Conservation (phyloP, 768 basidiomycete genomes). For the Suillus subluteus region DNA sequence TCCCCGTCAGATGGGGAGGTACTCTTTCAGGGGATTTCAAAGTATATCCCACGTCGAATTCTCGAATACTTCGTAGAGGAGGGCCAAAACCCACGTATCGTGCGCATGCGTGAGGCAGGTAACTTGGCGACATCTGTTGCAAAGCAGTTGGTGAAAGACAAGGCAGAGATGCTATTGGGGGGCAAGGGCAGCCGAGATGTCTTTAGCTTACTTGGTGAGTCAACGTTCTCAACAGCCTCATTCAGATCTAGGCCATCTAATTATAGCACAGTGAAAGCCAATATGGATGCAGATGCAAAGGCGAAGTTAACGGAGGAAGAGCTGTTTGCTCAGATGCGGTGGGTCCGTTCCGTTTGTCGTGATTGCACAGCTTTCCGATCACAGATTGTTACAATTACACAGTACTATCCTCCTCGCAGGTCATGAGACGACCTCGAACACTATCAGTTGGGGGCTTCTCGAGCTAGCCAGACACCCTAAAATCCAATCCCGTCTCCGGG, state of each 20-base stretch:
- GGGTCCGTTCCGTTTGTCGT: slow-evolving; percentile 2
- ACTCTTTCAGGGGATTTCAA: slow-evolving; percentile 35
- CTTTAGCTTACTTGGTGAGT: slow-evolving; percentile 43
- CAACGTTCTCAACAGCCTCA: not conserved
- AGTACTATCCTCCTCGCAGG: slow-evolving; percentile 52
- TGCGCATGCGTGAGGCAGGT: slow-evolving; percentile 10
- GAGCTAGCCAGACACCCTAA: slow-evolving; percentile 62
- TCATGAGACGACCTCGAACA: slow-evolving; percentile 66
- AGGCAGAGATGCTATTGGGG: slow-evolving; percentile 16
- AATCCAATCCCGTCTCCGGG: slow-evolving; percentile 62
- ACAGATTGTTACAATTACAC: not conserved
- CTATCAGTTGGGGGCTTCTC: slow-evolving; percentile 62
- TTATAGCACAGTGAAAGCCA: slow-evolving; percentile 27
- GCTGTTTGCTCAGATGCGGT: slow-evolving; percentile 23
- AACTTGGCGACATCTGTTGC: slow-evolving; percentile 7
- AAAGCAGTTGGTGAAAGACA: slow-evolving; percentile 18
- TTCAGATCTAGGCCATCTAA: not conserved
- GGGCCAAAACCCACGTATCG: slow-evolving; percentile 22
- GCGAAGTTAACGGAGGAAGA: slow-evolving; percentile 24
- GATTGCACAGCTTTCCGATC: not conserved
- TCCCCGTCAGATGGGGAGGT: slow-evolving; percentile 22
- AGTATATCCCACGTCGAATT: slow-evolving; percentile 33
- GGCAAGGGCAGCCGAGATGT: slow-evolving; percentile 15
- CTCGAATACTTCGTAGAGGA: slow-evolving; percentile 40
- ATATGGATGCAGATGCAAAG: slow-evolving; percentile 31